Base-by-base conservation (phyloP, 1,284 basidiomycete genomes). In the Ganoderma sinense region DNA sequence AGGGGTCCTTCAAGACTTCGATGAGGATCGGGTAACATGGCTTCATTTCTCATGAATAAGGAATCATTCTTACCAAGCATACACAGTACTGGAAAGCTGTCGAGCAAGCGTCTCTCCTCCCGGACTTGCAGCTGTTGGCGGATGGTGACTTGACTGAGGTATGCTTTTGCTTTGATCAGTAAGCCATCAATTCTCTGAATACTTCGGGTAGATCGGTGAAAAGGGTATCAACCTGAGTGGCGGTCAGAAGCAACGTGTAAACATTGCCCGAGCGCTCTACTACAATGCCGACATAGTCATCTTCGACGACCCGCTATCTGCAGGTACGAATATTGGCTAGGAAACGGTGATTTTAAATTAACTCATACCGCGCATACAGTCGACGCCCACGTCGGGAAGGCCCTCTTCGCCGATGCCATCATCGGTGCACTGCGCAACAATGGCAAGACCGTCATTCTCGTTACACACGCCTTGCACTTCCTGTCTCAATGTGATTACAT, bases 131-230 rank as follows among this genome's bases (percentile, higher is more conserved):
- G 67, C 83, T 92, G 33, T 83, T 96, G 1, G 88, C 92, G 0
- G 89, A 91, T 75, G 93, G 93, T 11, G 93, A 95, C 78, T 76
- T 93, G 71, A 94, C 93, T 0, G 92, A 91, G 80, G 87, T 87
- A 77, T 75, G 80, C 41, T 41, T 62, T 16, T 20, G 13, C n/a
- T 2, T 18, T 26, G 53, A 29, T n/a, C 33, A 39, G 36, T 0
- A 39, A 1, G 43, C 7, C 59, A 14, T 71, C 29, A 67, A 58
- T 61, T 43, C 45, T 18, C 13, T 64, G 26, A 66, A 40, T 26
- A 3, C 41, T 31, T 62, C 14, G 20, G 51, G 64, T 74, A 86
- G 90, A 93, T 91, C 69, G 90, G 89, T 16, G 89, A 91, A 77
- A 88, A 88, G 76, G 90, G 90, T 45, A 88, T 90, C 73, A 90